phyloP scores from a whole-genome alignment of 2,329 filamentous ascomycete genomes.

The Diaporthe ilicicola region DNA sequence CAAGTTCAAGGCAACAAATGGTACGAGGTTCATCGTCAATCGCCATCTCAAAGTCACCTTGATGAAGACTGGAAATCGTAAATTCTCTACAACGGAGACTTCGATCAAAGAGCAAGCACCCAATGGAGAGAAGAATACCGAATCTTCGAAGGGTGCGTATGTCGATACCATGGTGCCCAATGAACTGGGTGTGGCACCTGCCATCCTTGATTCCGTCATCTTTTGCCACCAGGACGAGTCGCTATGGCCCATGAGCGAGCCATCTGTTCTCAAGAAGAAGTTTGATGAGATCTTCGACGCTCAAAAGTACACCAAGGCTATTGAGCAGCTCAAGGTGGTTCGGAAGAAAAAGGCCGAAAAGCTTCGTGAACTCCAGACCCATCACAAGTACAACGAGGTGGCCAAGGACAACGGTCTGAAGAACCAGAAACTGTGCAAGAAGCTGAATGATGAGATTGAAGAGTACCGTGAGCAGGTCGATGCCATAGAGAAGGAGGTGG shows the following conservation, averaged over 20 bases:
- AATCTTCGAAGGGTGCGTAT: conserved; percentile 83
- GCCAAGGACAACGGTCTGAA: conserved; percentile 87
- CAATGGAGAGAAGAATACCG: conserved; percentile 69
- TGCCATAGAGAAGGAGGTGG: conserved; percentile 49
- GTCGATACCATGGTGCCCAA: conserved; percentile 85
- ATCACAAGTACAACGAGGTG: conserved; percentile 79
- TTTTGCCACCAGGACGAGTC: conserved; percentile 99
- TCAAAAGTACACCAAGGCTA: conserved; percentile 94
- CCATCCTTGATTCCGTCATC: conserved; percentile 92
- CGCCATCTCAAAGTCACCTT: conserved; percentile 86
- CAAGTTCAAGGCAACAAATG: conserved; percentile 81
- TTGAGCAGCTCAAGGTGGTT: conserved; percentile 90
- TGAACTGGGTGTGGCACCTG: conserved; percentile 87
- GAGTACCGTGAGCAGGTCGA: conserved; percentile 65
- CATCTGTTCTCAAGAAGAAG: conserved; percentile 83
- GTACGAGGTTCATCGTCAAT: conserved; percentile 82
- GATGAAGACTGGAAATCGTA: conserved; percentile 75
- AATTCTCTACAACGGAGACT: conserved; percentile 86
- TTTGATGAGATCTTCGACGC: conserved; percentile 99
- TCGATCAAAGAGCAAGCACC: conserved; percentile 83
- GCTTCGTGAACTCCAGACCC: conserved; percentile 75
- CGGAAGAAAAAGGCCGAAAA: conserved; percentile 84
- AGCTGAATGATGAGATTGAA: conserved; percentile 73
- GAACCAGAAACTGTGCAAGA: conserved; percentile 70
- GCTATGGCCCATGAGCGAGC: conserved; percentile 94